Evolutionary conservation across 352 stramenopile genomes (phyloP).

Genomic region (Globisporangium viniferum): DNA sequence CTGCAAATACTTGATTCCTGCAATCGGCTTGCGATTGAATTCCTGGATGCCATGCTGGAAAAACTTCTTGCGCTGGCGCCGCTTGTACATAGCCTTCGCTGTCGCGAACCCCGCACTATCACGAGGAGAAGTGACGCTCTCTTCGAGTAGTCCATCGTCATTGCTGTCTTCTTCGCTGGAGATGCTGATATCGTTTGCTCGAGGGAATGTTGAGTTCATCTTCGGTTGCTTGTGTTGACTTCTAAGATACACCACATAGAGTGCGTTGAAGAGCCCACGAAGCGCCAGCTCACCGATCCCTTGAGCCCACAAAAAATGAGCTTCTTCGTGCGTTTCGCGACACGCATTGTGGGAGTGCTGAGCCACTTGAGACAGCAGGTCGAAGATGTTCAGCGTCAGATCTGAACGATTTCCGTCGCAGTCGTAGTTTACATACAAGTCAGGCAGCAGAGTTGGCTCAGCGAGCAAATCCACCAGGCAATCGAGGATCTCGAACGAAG

Average conservation of each 20-base stretch:
- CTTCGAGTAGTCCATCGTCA: conserved; percentile 31
- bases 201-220: not conserved
- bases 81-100: conserved; percentile 52
- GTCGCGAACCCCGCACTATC: conserved; percentile 27
- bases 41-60: conserved; percentile 85
- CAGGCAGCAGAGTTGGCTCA: conserved; percentile 93
- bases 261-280: conserved; percentile 66
- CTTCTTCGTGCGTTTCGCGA: conserved; percentile 66
- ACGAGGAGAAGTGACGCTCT: conserved; percentile 15
- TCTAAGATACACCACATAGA: conserved; percentile 71
- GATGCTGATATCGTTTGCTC: conserved; percentile 10
- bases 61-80: conserved; percentile 74
- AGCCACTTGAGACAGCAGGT: conserved; percentile 87
- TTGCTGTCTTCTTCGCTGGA: conserved; percentile 28
- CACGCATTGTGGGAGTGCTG: conserved; percentile 65
- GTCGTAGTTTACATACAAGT: conserved; percentile 99
- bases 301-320: conserved; percentile 68
- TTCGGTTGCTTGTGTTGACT: conserved; percentile 36
- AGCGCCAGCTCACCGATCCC: conserved; percentile 63
- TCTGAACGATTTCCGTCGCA: conserved; percentile 96
- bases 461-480: conserved; percentile 95
- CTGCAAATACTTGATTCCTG: conserved; percentile 87
- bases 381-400: conserved; percentile 92
- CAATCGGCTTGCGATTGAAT: conserved; percentile 94
- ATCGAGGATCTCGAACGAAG: conserved; percentile 83